These are phyloP conservation scores for Aurantiochytrium sp. DNA, from an alignment of 108 stramenopile species.

Conservation along the genomic window DNA sequence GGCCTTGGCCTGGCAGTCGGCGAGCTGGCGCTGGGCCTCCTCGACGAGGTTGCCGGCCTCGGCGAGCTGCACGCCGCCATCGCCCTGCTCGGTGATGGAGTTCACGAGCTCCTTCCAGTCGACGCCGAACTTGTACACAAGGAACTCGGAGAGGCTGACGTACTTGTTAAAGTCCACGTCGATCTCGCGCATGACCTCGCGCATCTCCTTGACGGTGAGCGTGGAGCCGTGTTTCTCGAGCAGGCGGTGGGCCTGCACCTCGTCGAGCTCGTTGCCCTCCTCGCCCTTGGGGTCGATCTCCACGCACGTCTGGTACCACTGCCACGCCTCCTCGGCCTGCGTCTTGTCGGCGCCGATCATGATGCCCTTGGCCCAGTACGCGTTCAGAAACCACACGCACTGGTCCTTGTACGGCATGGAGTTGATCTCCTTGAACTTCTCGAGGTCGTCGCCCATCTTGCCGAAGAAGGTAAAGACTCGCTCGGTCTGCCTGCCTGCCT, in stretches of 20 bases:
- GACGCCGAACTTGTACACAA: slow-evolving; percentile 11
- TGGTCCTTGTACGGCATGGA: not conserved
- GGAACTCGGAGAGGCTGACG: slow-evolving; percentile 22
- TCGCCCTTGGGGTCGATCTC: slow-evolving; percentile 20
- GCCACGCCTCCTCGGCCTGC: slow-evolving; percentile 19
- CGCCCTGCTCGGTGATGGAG: slow-evolving; percentile 8
- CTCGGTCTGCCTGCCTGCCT: no score
- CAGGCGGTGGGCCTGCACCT: slow-evolving; percentile 21
- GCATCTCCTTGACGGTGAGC: slow-evolving; percentile 28
- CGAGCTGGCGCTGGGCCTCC: slow-evolving; percentile 17
- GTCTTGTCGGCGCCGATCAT: not conserved
- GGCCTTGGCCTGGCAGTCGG: not conserved
- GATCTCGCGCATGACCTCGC: slow-evolving; percentile 19
- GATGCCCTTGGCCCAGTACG: slow-evolving; percentile 25
- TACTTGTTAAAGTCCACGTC: slow-evolving; percentile 27
- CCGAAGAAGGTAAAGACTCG: no score
- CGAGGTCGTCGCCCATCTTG: not conserved
- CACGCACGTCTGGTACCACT: not conserved
- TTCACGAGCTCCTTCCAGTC: slow-evolving; percentile 20
- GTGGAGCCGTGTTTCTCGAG: slow-evolving; percentile 19
- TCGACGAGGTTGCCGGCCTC: not conserved
- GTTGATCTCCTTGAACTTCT: slow-evolving; percentile 1
- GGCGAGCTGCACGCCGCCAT: not conserved
- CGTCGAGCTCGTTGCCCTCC: slow-evolving; percentile 6
- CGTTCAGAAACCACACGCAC: slow-evolving; percentile 25